Evolutionary conservation across 2,329 filamentous ascomycete species (phyloP), one percentile per base, ranked within the genome.

Genomic region (Huntiella moniliformis): DNA sequence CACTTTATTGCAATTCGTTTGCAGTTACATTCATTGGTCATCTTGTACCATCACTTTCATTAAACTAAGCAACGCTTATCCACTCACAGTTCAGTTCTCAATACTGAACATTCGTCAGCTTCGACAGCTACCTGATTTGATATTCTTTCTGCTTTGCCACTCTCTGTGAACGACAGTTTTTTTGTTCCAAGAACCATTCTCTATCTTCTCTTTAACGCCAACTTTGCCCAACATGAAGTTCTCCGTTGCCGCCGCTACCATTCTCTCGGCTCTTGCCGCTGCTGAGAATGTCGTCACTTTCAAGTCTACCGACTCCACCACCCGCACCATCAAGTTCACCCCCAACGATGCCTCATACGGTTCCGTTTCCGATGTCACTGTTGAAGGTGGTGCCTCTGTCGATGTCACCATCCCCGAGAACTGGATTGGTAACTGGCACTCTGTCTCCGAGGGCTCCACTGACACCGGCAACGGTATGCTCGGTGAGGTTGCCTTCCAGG

Each of bases 241-340:
- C 47, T 49, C 44, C 39, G 43, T 28, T 33, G 39, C 40, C 56
- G 73, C 73, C 64, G 53, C 63, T 55, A 60, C 58, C 51, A 54
- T 66, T 54, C 54, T 69, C 56, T 58, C 66, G 53, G 59, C 63
- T 53, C 52, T 68, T 50, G 57, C 63, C 51, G 63, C 67, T 52
- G 70, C 67, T 49, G 58, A 56, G 56, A 69, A 67, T 59, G 60
- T 60, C 33, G 60, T 79, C 54, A 73, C 68, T 53, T 77, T 79
- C 62, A 54, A 67, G 59, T 75, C 71, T 53, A 68, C 74, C 43
- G 75, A 79, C 57, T 54, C 58, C 49, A 61, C 59, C 32, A 56
- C 59, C 49, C 67, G 71, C 57, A 67, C 63, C 41, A 54, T 75
- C 57, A 53, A 65, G 60, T 71, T 73, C 60, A 71, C 67, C 28